Percentiles rank a stretch among this genome's conserved stretches.
These are phyloP conservation scores for Penicillium samsonianum DNA, from an alignment of 495 filamentous ascomycete genomes.

Conservation along the genomic window DNA sequence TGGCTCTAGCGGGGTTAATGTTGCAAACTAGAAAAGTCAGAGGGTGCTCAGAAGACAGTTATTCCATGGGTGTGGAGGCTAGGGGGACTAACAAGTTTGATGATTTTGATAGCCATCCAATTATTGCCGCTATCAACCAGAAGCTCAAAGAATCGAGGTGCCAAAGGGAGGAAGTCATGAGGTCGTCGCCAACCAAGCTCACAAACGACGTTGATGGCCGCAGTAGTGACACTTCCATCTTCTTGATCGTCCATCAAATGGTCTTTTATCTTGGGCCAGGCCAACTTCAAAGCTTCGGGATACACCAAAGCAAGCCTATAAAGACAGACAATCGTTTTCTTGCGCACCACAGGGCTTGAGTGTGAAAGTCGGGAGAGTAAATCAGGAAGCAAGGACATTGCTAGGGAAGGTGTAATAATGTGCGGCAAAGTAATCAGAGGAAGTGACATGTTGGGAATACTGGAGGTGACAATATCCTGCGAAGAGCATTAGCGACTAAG, in stretches of 20 bases:
- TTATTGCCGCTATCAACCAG: constrained; percentile 94
- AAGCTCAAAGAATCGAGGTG: constrained; percentile 87
- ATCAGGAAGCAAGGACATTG: constrained; percentile 83
- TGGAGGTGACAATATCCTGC: constrained; percentile 78
- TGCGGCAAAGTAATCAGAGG: constrained; percentile 88
- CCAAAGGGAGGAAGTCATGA: constrained; percentile 88
- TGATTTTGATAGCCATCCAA: constrained; percentile 99
- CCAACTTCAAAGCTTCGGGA: constrained; percentile 85
- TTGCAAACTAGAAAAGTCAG: constrained; percentile 72
- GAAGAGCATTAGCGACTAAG: not conserved
- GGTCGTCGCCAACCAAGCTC: constrained; percentile 93
- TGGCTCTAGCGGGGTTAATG: constrained; percentile 88
- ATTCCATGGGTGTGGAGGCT: not conserved
- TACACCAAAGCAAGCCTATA: constrained; percentile 92
- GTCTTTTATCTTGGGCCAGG: constrained; percentile 97
- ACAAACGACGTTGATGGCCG: constrained; percentile 94
- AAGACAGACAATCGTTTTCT: constrained; percentile 92
- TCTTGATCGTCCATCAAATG: constrained; percentile 86
- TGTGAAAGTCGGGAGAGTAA: constrained; percentile 83
- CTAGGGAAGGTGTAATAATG: constrained; percentile 85
- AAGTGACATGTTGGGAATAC: constrained; percentile 73
- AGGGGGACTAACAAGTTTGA: constrained; percentile 73
- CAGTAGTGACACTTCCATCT: constrained; percentile 90
- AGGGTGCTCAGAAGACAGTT: not conserved
- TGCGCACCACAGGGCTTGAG: constrained; percentile 77